These are phyloP conservation scores for Lodderomyces metapsilosis DNA, from an alignment of 1,139 yeast species.

Conservation along the genomic window DNA sequence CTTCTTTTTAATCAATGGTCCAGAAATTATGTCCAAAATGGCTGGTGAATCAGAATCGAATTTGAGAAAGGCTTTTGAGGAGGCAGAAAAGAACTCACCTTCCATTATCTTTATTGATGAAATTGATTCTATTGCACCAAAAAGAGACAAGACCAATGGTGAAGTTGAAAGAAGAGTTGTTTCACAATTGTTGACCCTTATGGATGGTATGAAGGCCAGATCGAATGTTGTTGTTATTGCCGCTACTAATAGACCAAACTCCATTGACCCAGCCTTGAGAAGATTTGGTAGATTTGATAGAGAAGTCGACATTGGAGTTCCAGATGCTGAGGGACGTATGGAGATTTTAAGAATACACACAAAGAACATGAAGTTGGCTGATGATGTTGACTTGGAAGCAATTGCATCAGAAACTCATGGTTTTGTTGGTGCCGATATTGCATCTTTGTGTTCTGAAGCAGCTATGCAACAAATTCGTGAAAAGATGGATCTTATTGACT, in stretches of 20 bases:
- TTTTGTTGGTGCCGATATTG: constrained; percentile 87
- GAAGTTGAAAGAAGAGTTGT: constrained; percentile 97
- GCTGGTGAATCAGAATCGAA: constrained; percentile 99
- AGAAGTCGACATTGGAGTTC: constrained; percentile 98
- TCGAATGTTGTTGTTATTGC: constrained; percentile 91
- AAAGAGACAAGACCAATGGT: constrained; percentile 99
- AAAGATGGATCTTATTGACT: constrained; percentile 96
- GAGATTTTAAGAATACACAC: constrained; percentile 87
- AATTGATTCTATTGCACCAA: constrained; percentile 98
- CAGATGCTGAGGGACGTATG: constrained; percentile 97
- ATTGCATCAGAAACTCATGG: constrained; percentile 84
- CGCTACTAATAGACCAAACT: constrained; percentile 93
- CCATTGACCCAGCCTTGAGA: constrained; percentile 97
- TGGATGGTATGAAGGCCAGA: constrained; percentile 99
- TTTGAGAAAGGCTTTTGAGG: constrained; percentile 96
- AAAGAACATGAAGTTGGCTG: constrained; percentile 95
- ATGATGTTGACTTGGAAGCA: constrained; percentile 92
- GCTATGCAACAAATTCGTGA: constrained; percentile 95
- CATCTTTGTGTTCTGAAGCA: constrained; percentile 95
- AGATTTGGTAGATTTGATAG: constrained; percentile 99
- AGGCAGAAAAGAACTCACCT: constrained; percentile 98
- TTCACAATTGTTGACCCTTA: constrained; percentile 90
- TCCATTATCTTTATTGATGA: constrained; percentile 97
- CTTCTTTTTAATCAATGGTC: constrained; percentile 96
- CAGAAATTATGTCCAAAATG: constrained; percentile 99